A percentile compares a stretch with the other conserved stretches of the same genome.
Conservation (phyloP, 257 asterid genomes). For the Rubia yunnanensis region DNA sequence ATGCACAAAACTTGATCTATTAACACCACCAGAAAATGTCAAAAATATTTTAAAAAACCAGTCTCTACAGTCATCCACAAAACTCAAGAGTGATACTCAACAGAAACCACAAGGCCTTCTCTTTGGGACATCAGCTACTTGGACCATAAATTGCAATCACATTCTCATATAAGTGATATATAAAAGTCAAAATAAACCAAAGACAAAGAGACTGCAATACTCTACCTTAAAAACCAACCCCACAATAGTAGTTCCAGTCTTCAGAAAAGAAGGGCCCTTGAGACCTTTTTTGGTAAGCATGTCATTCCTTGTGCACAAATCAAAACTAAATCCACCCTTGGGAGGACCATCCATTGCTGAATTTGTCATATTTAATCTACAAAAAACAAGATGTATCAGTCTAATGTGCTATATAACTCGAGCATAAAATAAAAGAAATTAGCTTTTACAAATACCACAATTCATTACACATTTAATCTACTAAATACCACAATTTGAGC, state of each 20-base stretch:
- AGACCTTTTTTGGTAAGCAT: constrained; percentile 77
- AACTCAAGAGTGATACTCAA: too few species aligned
- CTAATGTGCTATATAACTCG: not conserved
- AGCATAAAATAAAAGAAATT: not conserved
- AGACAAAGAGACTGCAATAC: not conserved
- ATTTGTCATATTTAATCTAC: constrained; percentile 16
- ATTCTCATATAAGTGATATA: not conserved
- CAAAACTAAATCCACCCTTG: constrained; percentile 75
- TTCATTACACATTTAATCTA: too few species aligned
- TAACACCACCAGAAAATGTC: not conserved
- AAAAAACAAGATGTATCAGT: not conserved
- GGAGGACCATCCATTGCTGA: constrained; percentile 23
- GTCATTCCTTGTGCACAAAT: constrained; percentile 73
- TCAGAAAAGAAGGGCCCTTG: constrained; percentile 52
- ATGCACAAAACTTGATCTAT: not conserved
- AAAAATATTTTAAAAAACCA: not conserved
- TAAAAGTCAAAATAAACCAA: not conserved
- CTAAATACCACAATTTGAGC: too few species aligned
- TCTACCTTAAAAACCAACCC: constrained; percentile 73
- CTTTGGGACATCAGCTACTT: too few species aligned
- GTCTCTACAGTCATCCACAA: not conserved
- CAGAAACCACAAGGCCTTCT: too few species aligned
- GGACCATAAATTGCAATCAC: too few species aligned
- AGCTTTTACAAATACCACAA: too few species aligned
- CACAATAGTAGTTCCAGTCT: constrained; percentile 94